A percentile compares a stretch with the other conserved stretches of the same genome.
These are phyloP conservation scores for Scytalidium sp. DNA, from an alignment of 2,329 filamentous ascomycete genomes.

Conservation along the genomic window DNA sequence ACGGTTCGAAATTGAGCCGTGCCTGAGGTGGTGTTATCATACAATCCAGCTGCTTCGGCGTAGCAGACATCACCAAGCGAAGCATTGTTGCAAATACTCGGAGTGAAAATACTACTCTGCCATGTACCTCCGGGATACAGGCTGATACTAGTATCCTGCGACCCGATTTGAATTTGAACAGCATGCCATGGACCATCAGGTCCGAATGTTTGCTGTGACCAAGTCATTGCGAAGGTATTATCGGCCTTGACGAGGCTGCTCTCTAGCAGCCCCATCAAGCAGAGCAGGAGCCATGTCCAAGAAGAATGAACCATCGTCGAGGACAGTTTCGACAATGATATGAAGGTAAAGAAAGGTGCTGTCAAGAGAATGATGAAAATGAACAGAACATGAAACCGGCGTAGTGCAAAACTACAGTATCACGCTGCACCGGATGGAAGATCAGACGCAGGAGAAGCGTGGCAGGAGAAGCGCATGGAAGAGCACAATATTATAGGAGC, in stretches of 20 bases:
- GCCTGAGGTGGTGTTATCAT: constrained; percentile 1
- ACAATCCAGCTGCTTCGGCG: constrained; percentile 5
- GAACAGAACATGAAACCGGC: no score
- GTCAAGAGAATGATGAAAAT: no score
- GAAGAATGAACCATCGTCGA: no score
- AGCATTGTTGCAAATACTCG: constrained; percentile 9
- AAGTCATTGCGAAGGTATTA: constrained; percentile 4
- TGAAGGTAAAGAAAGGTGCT: no score
- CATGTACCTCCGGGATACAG: constrained; percentile 14
- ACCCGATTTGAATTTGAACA: constrained; percentile 12
- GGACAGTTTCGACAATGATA: no score
- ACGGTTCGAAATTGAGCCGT: background rate
- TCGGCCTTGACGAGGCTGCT: background rate
- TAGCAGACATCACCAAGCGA: constrained; percentile 5
- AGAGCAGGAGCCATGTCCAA: no score
- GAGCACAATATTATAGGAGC: no score
- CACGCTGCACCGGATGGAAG: no score
- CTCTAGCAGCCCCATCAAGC: no score
- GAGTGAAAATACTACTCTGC: constrained; percentile 8
- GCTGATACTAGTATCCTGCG: constrained; percentile 7
- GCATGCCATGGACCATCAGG: constrained; percentile 20
- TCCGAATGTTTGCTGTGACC: constrained; percentile 14
- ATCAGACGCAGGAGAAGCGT: no score
- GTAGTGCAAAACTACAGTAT: no score
- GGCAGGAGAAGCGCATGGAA: no score